Percentiles rank a stretch among this genome's conserved stretches.
phyloP scores from a whole-genome alignment of 75 land plant species.

The Sequoia sempervirens region DNA sequence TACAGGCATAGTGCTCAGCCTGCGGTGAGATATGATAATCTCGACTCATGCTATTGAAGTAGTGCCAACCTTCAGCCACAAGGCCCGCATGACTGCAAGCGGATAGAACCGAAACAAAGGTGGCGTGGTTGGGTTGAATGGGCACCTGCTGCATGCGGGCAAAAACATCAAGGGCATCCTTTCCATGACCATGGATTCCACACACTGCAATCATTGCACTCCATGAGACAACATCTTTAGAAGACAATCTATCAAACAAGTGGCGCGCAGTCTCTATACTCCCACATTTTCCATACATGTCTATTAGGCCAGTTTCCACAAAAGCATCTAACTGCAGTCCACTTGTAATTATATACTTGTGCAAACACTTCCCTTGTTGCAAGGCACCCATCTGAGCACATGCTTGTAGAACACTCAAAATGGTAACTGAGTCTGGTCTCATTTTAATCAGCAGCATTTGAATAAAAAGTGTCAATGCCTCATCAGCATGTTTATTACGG shows the following conservation, averaged over 20 bases:
- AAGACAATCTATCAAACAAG: background rate
- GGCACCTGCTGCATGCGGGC: background rate
- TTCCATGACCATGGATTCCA: background rate
- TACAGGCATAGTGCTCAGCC: background rate
- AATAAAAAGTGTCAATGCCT: constrained; percentile 33
- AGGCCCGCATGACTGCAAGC: constrained; percentile 11
- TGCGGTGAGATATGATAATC: background rate
- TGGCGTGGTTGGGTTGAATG: background rate
- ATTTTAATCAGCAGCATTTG: constrained; percentile 22
- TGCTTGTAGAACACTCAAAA: constrained; percentile 27
- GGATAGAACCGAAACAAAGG: constrained; percentile 10
- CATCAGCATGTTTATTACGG: constrained; percentile 23
- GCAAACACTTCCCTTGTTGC: constrained; percentile 17
- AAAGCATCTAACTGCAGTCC: background rate
- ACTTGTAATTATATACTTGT: background rate
- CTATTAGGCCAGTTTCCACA: background rate
- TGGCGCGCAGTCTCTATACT: background rate
- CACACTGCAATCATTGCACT: background rate
- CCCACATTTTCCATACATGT: constrained; percentile 1
- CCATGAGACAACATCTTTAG: background rate
- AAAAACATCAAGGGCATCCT: background rate
- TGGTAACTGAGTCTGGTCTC: constrained; percentile 28
- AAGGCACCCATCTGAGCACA: constrained; percentile 30
- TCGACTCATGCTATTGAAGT: constrained; percentile 1
- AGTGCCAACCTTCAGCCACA: background rate